Percentiles rank a stretch among this genome's conserved stretches.
These are phyloP conservation scores for Phytomonas sp. DNA, from an alignment of 208 protist genomes.

Conservation along the genomic window DNA sequence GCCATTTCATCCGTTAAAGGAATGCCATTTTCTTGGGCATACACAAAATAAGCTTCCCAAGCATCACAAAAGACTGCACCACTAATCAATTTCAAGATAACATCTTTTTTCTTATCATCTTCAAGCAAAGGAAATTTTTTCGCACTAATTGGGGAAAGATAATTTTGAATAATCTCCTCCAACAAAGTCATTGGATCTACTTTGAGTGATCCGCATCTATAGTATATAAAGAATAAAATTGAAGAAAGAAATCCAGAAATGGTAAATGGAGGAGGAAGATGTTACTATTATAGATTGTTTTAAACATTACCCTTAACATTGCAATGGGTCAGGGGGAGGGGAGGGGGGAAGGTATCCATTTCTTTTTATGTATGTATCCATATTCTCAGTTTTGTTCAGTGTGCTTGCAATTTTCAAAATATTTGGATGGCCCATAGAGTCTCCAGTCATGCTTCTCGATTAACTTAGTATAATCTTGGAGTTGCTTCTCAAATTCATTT, in stretches of 20 bases:
- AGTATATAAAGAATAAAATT: conserved; percentile 14
- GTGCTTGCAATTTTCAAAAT: conserved; percentile 16
- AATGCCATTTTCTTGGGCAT: conserved; percentile 33
- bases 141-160: conserved; percentile 43
- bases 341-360: background rate
- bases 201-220: background rate
- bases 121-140: conserved; percentile 36
- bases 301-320: background rate
- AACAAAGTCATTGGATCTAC: conserved; percentile 13
- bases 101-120: conserved; percentile 33
- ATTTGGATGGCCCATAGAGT: conserved; percentile 20
- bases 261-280: background rate
- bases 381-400: background rate
- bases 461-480: conserved; percentile 21
- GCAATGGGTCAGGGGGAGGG: background rate
- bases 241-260: conserved; percentile 19
- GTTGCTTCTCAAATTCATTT: conserved; percentile 11
- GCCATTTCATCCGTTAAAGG: conserved; percentile 46
- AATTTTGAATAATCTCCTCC: conserved; percentile 24
- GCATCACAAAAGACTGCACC: conserved; percentile 67
- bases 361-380: background rate
- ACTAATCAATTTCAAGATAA: conserved; percentile 46
- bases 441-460: conserved; percentile 27
- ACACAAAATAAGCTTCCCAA: conserved; percentile 73
- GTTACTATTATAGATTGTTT: background rate